These are phyloP conservation scores for Tephrocybe sp. DNA, from an alignment of 768 basidiomycete genomes.

Conservation along the genomic window DNA sequence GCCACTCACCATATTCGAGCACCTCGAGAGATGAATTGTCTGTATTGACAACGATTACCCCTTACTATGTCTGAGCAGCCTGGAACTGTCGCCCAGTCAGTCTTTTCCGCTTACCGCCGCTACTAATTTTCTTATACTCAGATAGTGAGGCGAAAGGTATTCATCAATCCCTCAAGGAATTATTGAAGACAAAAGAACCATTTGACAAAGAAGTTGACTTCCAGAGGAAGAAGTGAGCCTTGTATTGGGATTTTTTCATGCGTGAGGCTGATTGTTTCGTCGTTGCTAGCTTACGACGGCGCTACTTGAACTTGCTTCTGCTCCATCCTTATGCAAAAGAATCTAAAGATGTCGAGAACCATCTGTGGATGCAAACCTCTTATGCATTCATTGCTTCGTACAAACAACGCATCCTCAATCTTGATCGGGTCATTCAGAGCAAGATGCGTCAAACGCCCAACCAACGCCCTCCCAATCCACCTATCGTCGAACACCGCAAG, in stretches of 20 bases:
- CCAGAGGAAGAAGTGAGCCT: conserved; percentile 77
- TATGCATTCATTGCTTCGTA: conserved; percentile 82
- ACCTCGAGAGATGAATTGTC: conserved; percentile 30
- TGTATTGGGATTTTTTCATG: conserved; percentile 8
- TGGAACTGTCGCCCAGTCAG: conserved; percentile 41
- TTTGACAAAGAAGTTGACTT: conserved; percentile 88
- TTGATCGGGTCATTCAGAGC: conserved; percentile 56
- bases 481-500: conserved; percentile 76
- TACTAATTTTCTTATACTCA: conserved; percentile 12
- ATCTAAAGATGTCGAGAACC: conserved; percentile 76
- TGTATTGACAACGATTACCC: conserved; percentile 20
- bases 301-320: conserved; percentile 67
- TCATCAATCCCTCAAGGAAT: conserved; percentile 71
- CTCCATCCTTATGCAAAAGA: conserved; percentile 67
- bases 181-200: conserved; percentile 70
- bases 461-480: conserved; percentile 39
- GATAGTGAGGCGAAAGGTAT: conserved; percentile 76
- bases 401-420: conserved; percentile 66
- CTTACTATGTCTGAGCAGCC: conserved; percentile 42
- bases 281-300: conserved; percentile 57
- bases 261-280: conserved; percentile 7
- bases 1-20: conserved; percentile 6
- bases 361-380: conserved; percentile 92
- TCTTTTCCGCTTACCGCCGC: conserved; percentile 18
- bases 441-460: conserved; percentile 36